phyloP scores from a whole-genome alignment of 1,284 basidiomycete species.

The Amylostereum chailletii region DNA sequence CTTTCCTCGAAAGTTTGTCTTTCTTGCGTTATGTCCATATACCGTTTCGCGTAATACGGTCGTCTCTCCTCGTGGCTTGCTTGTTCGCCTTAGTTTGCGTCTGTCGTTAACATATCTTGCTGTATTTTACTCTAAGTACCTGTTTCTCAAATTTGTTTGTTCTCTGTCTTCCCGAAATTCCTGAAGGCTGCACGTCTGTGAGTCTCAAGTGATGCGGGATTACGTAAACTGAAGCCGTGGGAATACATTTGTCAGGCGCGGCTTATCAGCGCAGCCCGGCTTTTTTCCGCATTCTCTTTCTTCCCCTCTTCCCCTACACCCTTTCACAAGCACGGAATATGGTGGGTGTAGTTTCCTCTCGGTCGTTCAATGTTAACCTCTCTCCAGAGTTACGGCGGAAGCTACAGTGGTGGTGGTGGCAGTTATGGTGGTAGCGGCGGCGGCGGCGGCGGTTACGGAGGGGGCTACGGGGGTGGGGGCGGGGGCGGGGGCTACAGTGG shows the following conservation, averaged over 20 bases:
- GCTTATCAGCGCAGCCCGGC: background rate
- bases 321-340: background rate
- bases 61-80: background rate
- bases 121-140: too few relatives aligned
- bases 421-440: conserved; percentile 27
- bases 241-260: background rate
- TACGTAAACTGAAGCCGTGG: background rate
- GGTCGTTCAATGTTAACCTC: conserved; percentile 1
- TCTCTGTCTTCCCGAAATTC: too few relatives aligned
- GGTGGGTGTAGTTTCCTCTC: background rate
- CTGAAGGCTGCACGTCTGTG: background rate
- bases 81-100: background rate
- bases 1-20: too few relatives aligned
- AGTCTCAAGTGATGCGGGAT: background rate
- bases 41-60: background rate
- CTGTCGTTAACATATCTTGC: background rate
- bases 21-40: too few relatives aligned
- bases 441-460: conserved; percentile 21
- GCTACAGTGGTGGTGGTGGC: background rate
- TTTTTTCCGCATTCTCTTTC: conserved; percentile 3
- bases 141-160: too few relatives aligned
- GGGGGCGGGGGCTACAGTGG: conserved; percentile 28
- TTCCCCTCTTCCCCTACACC: conserved; percentile 1
- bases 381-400: conserved; percentile 8
- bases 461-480: conserved; percentile 14